phyloP scores from a whole-genome alignment of 164 flowering plant genomes.

The Sextonia rubra region DNA sequence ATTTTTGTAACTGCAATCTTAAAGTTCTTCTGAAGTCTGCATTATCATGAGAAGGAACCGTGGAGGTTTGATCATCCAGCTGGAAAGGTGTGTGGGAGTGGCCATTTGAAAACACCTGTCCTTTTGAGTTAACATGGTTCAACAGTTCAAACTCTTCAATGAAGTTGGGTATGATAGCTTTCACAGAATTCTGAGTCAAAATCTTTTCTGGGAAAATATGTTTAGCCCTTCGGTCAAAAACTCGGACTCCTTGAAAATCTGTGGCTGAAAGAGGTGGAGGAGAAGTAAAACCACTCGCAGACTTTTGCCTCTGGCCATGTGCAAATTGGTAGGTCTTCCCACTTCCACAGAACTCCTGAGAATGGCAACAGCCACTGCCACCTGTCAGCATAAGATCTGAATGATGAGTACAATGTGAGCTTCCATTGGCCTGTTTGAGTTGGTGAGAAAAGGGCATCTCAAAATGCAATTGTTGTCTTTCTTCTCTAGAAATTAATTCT shows the following conservation, averaged over 20 bases:
- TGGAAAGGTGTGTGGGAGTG: conserved; percentile 20
- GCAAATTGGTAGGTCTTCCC: conserved; percentile 19
- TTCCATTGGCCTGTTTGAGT: conserved; percentile 11
- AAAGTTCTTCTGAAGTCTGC: conserved; percentile 17
- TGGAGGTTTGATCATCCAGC: conserved; percentile 19
- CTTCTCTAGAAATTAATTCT: conserved; percentile 20
- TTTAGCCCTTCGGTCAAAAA: conserved; percentile 29
- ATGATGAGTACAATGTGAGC: conserved; percentile 16
- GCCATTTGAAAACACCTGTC: conserved; percentile 27
- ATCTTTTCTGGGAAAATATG: conserved; percentile 44
- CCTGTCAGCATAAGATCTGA: conserved; percentile 14
- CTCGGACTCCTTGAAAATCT: conserved; percentile 17
- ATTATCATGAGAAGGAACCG: conserved; percentile 22
- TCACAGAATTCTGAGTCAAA: conserved; percentile 40
- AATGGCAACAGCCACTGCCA: conserved; percentile 17
- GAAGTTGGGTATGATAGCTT: conserved; percentile 31
- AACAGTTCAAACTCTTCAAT: conserved; percentile 22
- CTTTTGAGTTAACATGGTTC: conserved; percentile 27
- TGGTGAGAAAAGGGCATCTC: conserved; percentile 24
- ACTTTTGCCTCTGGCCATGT: conserved; percentile 17
- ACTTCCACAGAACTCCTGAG: conserved; percentile 27
- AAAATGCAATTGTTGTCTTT: conserved; percentile 22
- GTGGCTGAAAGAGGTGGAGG: conserved; percentile 12
- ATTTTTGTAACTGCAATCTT: conserved; percentile 28
- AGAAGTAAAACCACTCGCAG: conserved; percentile 1